Evolutionary conservation across 1,139 yeast genomes (phyloP).

Genomic region (Kluyveromyces sp.): DNA sequence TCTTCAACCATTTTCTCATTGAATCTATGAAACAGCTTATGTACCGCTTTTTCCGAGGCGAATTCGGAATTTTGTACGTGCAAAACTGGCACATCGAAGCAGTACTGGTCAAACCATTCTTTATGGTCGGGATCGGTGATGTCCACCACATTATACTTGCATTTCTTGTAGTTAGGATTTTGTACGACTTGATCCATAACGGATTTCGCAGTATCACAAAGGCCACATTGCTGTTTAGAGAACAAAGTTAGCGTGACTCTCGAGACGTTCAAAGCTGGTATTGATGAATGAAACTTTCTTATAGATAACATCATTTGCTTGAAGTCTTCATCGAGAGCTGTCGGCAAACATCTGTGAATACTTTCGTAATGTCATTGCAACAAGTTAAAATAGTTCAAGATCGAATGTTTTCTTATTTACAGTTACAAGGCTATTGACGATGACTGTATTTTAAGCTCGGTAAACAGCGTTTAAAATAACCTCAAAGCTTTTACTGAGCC

Average conservation of each 20-base stretch:
- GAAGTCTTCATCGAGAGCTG: no score
- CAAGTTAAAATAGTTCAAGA: no score
- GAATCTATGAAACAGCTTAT: constrained; percentile 73
- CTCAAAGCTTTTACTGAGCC: no score
- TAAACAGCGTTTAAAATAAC: no score
- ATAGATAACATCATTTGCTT: no score
- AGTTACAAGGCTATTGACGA: no score
- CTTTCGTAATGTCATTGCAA: no score
- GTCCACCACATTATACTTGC: constrained; percentile 48
- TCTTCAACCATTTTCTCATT: constrained; percentile 49
- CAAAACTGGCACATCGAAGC: constrained; percentile 86
- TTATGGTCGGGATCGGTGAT: constrained; percentile 62
- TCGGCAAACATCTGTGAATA: no score
- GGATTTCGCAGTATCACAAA: constrained; percentile 66
- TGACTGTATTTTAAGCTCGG: no score
- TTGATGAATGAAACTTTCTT: constrained; percentile 4
- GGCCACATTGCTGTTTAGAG: constrained; percentile 71
- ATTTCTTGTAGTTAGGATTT: constrained; percentile 19
- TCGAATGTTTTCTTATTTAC: no score
- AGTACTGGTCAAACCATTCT: constrained; percentile 73
- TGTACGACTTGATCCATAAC: constrained; percentile 41
- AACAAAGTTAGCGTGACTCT: constrained; percentile 48
- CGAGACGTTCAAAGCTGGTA: constrained; percentile 4
- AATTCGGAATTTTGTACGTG: constrained; percentile 51
- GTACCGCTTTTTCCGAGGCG: constrained; percentile 36